Base-by-base conservation (phyloP, 1,284 basidiomycete genomes). In the Gymnopus androsaceus region DNA sequence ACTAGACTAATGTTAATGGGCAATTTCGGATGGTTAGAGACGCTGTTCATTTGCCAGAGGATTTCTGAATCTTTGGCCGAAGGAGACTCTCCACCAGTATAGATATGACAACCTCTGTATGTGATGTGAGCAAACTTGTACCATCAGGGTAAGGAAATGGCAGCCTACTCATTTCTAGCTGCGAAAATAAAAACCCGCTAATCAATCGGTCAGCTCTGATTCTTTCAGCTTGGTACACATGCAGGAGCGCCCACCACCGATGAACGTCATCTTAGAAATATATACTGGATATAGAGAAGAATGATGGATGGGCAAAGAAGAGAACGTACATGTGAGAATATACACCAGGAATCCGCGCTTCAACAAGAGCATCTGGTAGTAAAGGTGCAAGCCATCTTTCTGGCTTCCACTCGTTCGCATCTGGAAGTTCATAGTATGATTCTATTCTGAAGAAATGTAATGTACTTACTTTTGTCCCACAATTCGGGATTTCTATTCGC, bases 341-440 rank as follows among this genome's bases (percentile, higher is more conserved):
- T 31, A 59, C 55, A 14, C 58, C 58, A 34, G 58, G 58, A 41
- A 54, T 54, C 14, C 27, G 51, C 12, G 55, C 58, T 11, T 56
- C 51, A 17, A 27, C 38, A 3, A 59, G 19, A 38, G 55, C 60
- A 11, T 59, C 46, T 7, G 69, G 69, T 7, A n/a, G n/a, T n/a
- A 71, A 59, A 12, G 68, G 65, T 15, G 56, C 52, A 15, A 72
- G 61, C 70, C 71, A 73, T 14, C 72, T 59, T 45, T 72, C 67
- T 12, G 72, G 72, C 47, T 70, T 71, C 70, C 71, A 73, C 46
- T 72, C 69, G n/a, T 64, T 46, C 12, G 69, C 66, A 56, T 73
- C 72, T 27, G 60, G 6, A 27, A 42, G 25, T 21, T 3, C n/a
- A 42, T n/a, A n/a, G n/a, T n/a, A n/a, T 42, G 56, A 3, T 8